These are phyloP conservation scores for Zancudomyces culisetae DNA, from an alignment of 371 early-diverging fungal species.

Conservation along the genomic window DNA sequence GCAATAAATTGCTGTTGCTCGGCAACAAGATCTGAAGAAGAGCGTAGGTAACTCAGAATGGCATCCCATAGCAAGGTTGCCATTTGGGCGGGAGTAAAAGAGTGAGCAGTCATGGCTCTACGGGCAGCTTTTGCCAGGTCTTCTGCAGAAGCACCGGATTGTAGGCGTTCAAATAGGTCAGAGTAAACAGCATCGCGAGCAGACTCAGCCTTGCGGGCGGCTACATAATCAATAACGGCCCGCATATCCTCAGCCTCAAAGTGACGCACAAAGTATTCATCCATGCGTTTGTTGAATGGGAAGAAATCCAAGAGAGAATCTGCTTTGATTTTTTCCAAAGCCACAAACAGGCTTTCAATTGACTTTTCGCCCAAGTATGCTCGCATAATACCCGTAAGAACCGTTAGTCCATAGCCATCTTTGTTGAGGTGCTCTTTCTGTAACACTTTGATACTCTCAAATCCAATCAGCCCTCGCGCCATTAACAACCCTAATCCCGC, in stretches of 20 bases:
- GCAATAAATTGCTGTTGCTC: constrained; percentile 51
- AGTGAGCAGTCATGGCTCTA: constrained; percentile 38
- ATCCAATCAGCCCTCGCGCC: constrained; percentile 38
- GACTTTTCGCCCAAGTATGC: constrained; percentile 54
- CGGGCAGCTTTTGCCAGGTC: constrained; percentile 47
- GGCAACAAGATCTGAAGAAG: constrained; percentile 59
- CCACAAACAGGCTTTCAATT: constrained; percentile 50
- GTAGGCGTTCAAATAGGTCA: constrained; percentile 35
- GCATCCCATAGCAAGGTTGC: constrained; percentile 65
- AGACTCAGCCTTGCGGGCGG: constrained; percentile 42
- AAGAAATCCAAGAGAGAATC: constrained; percentile 70
- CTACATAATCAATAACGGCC: constrained; percentile 57
- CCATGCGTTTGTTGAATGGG: constrained; percentile 76
- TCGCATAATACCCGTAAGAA: constrained; percentile 63
- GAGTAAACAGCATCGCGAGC: constrained; percentile 42
- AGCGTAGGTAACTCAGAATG: constrained; percentile 50
- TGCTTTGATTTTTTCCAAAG: constrained; percentile 45
- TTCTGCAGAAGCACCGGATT: constrained; percentile 18
- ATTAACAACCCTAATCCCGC: constrained; percentile 55
- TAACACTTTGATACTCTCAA: constrained; percentile 47
- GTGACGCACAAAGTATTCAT: constrained; percentile 70
- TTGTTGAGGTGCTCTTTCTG: constrained; percentile 84
- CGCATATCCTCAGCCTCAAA: constrained; percentile 83
- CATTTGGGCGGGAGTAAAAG: constrained; percentile 55
- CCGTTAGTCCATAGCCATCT: constrained; percentile 63